Evolutionary conservation across 768 basidiomycete genomes (phyloP).

Genomic region (Hygrophoropsis aurantiaca): DNA sequence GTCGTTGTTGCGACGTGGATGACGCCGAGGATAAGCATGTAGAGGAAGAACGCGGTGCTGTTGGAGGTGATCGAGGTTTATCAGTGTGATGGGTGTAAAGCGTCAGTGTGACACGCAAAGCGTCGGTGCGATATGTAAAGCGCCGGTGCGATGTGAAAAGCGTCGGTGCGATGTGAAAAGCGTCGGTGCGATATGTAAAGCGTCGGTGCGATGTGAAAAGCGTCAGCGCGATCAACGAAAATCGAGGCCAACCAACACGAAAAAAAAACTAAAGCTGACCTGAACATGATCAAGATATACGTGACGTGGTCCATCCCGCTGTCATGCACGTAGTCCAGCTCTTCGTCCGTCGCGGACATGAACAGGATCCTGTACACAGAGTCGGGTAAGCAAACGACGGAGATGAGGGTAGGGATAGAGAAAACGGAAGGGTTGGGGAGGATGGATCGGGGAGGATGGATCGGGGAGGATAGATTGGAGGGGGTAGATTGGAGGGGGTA

Average conservation of each 20-base stretch:
- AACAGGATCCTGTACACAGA: slow-evolving; percentile 72
- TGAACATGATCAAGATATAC: slow-evolving; percentile 82
- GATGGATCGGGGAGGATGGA: too few species aligned
- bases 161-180: too few species aligned
- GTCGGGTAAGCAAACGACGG: background rate
- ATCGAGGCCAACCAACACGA: background rate
- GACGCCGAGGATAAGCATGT: slow-evolving; percentile 69
- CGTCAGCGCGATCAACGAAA: slow-evolving; percentile 46
- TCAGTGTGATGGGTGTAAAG: too few species aligned
- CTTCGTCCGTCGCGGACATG: slow-evolving; percentile 94
- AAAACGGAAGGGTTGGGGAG: too few species aligned
- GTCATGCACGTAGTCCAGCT: slow-evolving; percentile 67
- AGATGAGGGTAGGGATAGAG: background rate
- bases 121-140: too few species aligned
- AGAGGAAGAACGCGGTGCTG: slow-evolving; percentile 76
- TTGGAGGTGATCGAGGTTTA: slow-evolving; percentile 4
- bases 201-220: too few species aligned
- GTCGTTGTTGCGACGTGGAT: slow-evolving; percentile 67
- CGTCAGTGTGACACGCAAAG: too few species aligned
- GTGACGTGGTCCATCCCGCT: slow-evolving; percentile 89
- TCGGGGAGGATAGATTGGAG: too few species aligned
- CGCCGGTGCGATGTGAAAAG: too few species aligned
- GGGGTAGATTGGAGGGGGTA: too few species aligned
- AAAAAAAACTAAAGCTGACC: slow-evolving; percentile 39
- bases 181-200: too few species aligned